Evolutionary conservation across 768 basidiomycete genomes (phyloP).

Genomic region (Suillus weaverae): DNA sequence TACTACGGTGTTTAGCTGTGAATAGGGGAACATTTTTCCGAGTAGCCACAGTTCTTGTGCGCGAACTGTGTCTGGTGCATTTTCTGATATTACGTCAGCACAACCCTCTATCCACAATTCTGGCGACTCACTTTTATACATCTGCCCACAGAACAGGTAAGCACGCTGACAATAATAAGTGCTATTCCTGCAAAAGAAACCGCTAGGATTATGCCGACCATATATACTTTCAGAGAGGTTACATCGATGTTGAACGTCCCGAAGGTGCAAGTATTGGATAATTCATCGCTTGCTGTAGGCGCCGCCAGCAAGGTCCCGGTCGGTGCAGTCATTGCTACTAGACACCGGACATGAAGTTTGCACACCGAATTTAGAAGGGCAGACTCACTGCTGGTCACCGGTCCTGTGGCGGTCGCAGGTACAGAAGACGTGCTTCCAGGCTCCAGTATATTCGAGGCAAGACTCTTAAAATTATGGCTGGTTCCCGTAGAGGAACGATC

Average conservation of each 20-base stretch:
- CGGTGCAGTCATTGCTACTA: neutral
- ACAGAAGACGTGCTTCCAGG: neutral
- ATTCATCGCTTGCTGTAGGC: neutral
- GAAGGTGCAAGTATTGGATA: neutral
- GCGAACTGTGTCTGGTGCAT: neutral
- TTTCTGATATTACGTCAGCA: neutral
- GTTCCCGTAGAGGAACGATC: neutral
- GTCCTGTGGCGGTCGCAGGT: neutral
- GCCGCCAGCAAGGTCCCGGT: neutral
- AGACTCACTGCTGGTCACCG: neutral
- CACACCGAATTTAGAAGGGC: too few species aligned
- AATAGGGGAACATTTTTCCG: neutral
- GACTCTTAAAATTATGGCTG: too few species aligned
- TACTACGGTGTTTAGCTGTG: neutral
- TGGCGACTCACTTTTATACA: neutral
- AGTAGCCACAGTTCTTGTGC: neutral
- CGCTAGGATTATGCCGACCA: neutral
- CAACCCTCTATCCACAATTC: neutral
- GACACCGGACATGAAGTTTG: neutral
- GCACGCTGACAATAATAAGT: neutral
- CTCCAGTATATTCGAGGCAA: neutral
- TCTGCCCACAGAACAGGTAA: neutral
- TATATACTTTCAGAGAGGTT: neutral
- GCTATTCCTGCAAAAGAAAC: neutral
- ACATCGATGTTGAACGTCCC: neutral